Base-by-base conservation (phyloP, 768 basidiomycete genomes). In the Suillus placidus region DNA sequence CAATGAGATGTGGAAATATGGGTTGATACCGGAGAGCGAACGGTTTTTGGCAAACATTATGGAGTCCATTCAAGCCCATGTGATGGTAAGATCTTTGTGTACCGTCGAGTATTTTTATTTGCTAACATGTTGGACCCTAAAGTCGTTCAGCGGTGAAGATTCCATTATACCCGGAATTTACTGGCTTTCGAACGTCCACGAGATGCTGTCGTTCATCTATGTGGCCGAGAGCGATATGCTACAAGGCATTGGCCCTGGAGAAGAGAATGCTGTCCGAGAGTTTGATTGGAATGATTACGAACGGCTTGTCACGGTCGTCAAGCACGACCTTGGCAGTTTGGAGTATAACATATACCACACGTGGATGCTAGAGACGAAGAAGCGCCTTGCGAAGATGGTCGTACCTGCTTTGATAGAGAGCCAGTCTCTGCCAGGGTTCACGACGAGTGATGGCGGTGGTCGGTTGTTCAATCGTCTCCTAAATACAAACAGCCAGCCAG, bases 1-100 rank as follows among this genome's bases (percentile, higher is more conserved):
- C n/a, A 99, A 99, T 77, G 97, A 99, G 79, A 99, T 99, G 97
- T 99, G 97, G 97, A 98, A 97, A 79, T 95, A 97, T 72, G 95
- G 96, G 58, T 87, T 99, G 69, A 98, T 99, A 70, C 85, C 89
- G 18, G 97, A 99, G 79, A 97, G 95, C 80, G 97, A 99, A 78
- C 85, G 96, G 57, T 99, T 99, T 87, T 82, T 99, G 65, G 97
- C 97, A 42, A 99, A 97, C 75, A 93, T 99, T 64, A 99, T 99
- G 97, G 96, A 98, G 77, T 92, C 91, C 3, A 92, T 99, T 65
- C 97, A 99, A 81, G 85, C 90, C 32, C 95, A 99, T 79, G 95
- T 99, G 69, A 98, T 99, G 95, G 97, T 95, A 67, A 71, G 26
- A 20, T 60, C 12, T 92, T 85, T 26, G 23, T 40, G 61, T 51